Percentiles rank a stretch among this genome's conserved stretches.
Evolutionary conservation across 164 flowering plant species (phyloP).

Genomic region (Taxillus chinensis): DNA sequence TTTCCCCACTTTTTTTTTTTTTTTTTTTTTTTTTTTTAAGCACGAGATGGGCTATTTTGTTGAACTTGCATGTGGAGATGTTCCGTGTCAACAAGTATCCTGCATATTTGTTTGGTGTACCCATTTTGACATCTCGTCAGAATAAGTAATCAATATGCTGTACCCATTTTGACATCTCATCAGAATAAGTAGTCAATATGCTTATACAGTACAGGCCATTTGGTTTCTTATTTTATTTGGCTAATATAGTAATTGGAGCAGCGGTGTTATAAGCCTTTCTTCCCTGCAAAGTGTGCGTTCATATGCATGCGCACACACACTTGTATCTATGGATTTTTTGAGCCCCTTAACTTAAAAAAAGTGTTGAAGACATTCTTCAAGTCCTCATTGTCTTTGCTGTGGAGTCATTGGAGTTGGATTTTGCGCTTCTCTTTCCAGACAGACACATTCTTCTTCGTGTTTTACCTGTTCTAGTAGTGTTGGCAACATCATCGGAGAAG

Average conservation of each 20-base stretch:
- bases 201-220: background rate
- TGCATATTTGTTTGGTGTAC: background rate
- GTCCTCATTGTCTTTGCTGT: constrained; percentile 87
- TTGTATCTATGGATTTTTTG: constrained; percentile 2
- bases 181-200: background rate
- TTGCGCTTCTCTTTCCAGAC: constrained; percentile 88
- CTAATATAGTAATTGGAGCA: no score
- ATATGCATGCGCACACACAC: no score
- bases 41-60: constrained; percentile 96
- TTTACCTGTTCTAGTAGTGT: constrained; percentile 86
- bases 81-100: constrained; percentile 99
- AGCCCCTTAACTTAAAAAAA: constrained; percentile 46
- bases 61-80: constrained; percentile 96
- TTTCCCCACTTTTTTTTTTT: no score
- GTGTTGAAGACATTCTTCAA: constrained; percentile 97
- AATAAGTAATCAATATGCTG: background rate
- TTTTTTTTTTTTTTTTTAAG: constrained; percentile 53
- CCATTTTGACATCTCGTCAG: background rate
- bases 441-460: constrained; percentile 87
- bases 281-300: no score
- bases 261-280: no score
- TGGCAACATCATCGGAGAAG: constrained; percentile 89
- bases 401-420: constrained; percentile 92
- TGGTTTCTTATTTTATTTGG: no score
- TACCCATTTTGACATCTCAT: background rate